Evolutionary conservation across 805 yeast genomes (phyloP).

Genomic region (Saccharomycopsis malanga): DNA sequence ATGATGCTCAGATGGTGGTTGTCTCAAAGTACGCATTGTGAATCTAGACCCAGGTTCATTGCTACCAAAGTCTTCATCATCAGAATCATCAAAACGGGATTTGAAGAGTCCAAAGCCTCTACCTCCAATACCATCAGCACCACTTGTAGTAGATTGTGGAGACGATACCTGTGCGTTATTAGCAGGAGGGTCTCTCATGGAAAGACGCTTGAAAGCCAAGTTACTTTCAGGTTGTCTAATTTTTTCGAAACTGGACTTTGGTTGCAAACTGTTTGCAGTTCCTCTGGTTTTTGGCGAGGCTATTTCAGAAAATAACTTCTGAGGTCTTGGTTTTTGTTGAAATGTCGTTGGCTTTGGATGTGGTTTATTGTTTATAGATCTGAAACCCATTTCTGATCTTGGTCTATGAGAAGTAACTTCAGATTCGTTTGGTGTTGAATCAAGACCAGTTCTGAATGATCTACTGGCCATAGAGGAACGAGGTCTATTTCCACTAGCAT

Average conservation of each 20-base stretch:
- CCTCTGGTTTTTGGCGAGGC: no score
- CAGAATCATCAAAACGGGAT: slow-evolving; percentile 21
- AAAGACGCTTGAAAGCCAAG: slow-evolving; percentile 17
- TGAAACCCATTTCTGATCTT: background rate
- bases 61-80: slow-evolving; percentile 15
- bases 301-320: no score
- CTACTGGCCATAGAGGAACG: slow-evolving; percentile 1
- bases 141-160: slow-evolving; percentile 3
- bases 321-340: no score
- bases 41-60: background rate
- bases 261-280: slow-evolving; percentile 5
- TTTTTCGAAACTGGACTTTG: slow-evolving; percentile 22
- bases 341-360: no score
- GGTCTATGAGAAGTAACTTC: background rate
- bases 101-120: slow-evolving; percentile 14
- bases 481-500: background rate
- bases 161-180: background rate
- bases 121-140: background rate
- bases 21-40: slow-evolving; percentile 8
- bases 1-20: no score
- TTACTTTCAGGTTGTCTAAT: slow-evolving; percentile 10
- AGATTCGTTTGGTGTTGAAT: background rate
- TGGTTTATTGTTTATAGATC: background rate
- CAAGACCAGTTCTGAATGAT: background rate
- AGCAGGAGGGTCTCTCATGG: slow-evolving; percentile 17